phyloP scores from a whole-genome alignment of 2,329 filamentous ascomycete genomes.

The Pseudodiploospora longispora region DNA sequence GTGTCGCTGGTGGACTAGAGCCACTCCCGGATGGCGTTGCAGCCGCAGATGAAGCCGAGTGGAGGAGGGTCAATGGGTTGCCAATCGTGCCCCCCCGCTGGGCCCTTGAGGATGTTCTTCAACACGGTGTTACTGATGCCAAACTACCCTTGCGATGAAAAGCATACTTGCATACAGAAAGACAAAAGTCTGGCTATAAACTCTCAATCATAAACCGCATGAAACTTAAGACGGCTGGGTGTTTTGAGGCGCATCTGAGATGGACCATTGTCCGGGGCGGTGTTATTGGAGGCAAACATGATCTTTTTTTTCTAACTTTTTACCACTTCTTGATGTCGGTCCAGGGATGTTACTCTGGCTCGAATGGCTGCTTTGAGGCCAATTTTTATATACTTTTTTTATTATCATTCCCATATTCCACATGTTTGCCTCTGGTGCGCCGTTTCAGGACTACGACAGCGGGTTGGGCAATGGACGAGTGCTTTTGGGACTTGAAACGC shows the following conservation, averaged over 20 bases:
- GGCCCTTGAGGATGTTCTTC: constrained; percentile 75
- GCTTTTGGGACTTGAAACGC: too few species aligned
- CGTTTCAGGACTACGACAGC: too few species aligned
- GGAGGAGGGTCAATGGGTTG: constrained; percentile 53
- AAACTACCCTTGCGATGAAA: constrained; percentile 60
- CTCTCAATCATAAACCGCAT: constrained; percentile 4
- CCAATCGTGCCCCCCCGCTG: constrained; percentile 72
- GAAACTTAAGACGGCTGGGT: constrained; percentile 9
- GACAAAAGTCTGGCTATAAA: too few species aligned
- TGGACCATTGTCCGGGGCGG: constrained; percentile 6
- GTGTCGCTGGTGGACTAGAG: constrained; percentile 79
- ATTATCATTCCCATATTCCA: too few species aligned
- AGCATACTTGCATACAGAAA: too few species aligned
- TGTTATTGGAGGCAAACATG: constrained; percentile 1
- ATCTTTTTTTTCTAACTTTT: constrained; percentile 3
- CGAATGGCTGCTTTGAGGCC: too few species aligned
- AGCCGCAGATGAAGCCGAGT: constrained; percentile 63
- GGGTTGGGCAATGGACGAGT: too few species aligned
- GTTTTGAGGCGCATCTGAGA: constrained; percentile 13
- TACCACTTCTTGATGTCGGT: background rate
- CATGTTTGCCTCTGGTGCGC: too few species aligned
- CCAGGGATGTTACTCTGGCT: too few species aligned
- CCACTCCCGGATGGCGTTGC: constrained; percentile 65
- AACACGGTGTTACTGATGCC: constrained; percentile 64
- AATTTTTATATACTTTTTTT: too few species aligned